Evolutionary conservation across 208 protist genomes (phyloP).

Genomic region (Porcisia deanei): DNA sequence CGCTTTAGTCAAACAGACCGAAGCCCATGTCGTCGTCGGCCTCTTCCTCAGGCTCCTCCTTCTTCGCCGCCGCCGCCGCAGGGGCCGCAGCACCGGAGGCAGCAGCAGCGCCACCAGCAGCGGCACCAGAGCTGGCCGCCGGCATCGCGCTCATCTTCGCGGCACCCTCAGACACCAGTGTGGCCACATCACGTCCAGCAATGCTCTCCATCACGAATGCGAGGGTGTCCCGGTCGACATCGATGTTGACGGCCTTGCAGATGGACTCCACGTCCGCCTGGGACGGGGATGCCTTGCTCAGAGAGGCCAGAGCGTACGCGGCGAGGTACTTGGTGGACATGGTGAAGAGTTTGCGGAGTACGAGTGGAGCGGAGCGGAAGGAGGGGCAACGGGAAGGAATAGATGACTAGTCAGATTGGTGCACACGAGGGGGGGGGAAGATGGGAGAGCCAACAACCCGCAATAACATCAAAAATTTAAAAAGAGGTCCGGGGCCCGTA

Average conservation of each 20-base stretch:
- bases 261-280: constrained; percentile 84
- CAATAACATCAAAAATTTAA: too few relatives aligned
- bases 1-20: constrained; percentile 87
- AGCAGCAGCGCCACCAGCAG: constrained; percentile 33
- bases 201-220: constrained; percentile 82
- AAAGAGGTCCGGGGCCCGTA: too few relatives aligned
- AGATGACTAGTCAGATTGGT: too few relatives aligned
- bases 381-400: neutral
- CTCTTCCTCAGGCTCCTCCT: constrained; percentile 81
- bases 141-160: constrained; percentile 77
- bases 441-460: too few relatives aligned
- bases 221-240: constrained; percentile 76
- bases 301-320: constrained; percentile 89
- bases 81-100: constrained; percentile 38
- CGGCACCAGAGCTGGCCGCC: constrained; percentile 39
- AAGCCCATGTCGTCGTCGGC: constrained; percentile 92
- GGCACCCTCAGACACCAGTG: constrained; percentile 78
- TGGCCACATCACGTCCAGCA: constrained; percentile 67
- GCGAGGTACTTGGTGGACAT: constrained; percentile 93
- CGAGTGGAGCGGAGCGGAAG: neutral
- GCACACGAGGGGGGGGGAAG: too few relatives aligned
- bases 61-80: constrained; percentile 44
- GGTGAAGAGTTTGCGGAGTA: neutral
- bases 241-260: constrained; percentile 76
- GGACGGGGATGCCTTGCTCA: constrained; percentile 74